These are phyloP conservation scores for Neurospora cerealis DNA, from an alignment of 495 filamentous ascomycete species.

Conservation along the genomic window DNA sequence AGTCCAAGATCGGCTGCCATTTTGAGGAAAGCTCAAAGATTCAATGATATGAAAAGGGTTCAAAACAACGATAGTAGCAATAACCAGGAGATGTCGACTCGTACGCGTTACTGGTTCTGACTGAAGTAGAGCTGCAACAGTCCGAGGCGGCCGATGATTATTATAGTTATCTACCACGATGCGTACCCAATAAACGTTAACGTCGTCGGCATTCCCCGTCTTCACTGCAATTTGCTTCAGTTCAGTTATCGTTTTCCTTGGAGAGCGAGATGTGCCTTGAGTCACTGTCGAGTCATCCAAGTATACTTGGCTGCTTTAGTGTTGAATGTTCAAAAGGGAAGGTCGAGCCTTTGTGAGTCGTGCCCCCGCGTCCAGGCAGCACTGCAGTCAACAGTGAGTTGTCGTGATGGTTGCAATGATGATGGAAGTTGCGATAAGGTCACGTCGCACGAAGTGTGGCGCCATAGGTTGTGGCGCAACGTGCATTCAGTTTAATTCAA, in stretches of 20 bases:
- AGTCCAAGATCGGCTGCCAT: slow-evolving; percentile 50
- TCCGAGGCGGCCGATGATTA: neutral
- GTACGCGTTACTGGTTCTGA: neutral
- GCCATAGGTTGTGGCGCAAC: neutral
- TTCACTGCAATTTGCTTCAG: neutral
- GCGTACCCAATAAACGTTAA: neutral
- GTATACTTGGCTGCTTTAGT: neutral
- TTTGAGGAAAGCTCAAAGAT: neutral
- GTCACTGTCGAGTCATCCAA: neutral
- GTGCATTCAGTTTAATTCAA: neutral
- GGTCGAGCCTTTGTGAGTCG: neutral
- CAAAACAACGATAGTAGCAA: neutral
- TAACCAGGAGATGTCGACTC: neutral
- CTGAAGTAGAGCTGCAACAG: neutral
- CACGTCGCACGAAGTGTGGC: neutral
- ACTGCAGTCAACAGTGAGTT: neutral
- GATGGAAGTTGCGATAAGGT: neutral
- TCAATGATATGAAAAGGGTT: neutral
- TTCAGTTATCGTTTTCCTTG: neutral
- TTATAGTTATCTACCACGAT: neutral
- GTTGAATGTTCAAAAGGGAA: neutral
- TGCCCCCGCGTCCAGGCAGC: neutral
- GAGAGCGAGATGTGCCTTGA: neutral
- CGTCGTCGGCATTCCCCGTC: neutral
- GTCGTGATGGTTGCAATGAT: neutral